Evolutionary conservation across 2,329 filamentous ascomycete genomes (phyloP).

Genomic region (Colletotrichum shisoi): DNA sequence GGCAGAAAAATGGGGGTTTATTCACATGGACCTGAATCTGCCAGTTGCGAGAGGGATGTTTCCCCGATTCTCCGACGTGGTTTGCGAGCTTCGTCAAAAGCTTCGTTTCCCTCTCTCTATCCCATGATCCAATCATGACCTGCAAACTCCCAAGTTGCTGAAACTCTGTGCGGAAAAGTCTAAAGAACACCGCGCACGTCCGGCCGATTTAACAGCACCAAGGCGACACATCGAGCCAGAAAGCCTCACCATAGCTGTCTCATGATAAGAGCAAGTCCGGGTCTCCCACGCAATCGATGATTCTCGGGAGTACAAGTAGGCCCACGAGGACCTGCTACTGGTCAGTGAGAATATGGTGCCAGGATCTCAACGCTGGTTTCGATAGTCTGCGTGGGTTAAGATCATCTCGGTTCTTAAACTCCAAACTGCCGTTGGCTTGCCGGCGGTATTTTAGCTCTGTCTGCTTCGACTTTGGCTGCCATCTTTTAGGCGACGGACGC

Average conservation of each 20-base stretch:
- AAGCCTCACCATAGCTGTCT: slow-evolving; percentile 32
- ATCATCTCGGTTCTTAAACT: slow-evolving; percentile 11
- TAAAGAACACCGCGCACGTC: slow-evolving; percentile 28
- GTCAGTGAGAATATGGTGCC: slow-evolving; percentile 4
- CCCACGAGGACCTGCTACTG: neutral
- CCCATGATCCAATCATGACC: slow-evolving; percentile 1
- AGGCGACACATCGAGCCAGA: slow-evolving; percentile 4
- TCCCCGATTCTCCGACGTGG: no score
- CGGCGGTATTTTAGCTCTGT: neutral
- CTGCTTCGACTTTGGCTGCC: no score
- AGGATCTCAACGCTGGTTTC: slow-evolving; percentile 1
- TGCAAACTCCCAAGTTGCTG: slow-evolving; percentile 2
- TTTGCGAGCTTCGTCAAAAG: slow-evolving; percentile 16
- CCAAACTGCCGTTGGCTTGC: neutral
- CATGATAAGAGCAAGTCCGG: slow-evolving; percentile 21
- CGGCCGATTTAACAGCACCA: slow-evolving; percentile 4
- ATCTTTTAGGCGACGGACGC: neutral
- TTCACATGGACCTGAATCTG: neutral
- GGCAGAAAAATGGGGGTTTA: neutral
- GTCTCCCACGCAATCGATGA: neutral
- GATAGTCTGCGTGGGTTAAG: slow-evolving; percentile 6
- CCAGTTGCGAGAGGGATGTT: neutral
- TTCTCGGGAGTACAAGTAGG: neutral
- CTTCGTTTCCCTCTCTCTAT: neutral
- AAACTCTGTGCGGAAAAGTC: slow-evolving; percentile 30